Evolutionary conservation across 2,329 filamentous ascomycete species (phyloP).

Genomic region (Alternaria ventricosa): DNA sequence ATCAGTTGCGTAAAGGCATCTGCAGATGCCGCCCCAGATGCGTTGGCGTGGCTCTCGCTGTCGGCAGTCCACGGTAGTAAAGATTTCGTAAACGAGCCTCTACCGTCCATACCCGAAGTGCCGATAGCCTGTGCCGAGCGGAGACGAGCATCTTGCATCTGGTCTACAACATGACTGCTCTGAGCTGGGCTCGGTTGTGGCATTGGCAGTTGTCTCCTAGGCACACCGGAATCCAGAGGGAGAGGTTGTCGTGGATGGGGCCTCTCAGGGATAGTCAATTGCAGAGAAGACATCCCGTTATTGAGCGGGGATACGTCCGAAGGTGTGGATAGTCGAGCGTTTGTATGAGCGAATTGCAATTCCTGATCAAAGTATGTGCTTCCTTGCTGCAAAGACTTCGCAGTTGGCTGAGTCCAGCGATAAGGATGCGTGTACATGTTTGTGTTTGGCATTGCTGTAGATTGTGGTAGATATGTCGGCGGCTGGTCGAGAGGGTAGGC

Average conservation of each 20-base stretch:
- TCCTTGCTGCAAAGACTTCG: slow-evolving; percentile 17
- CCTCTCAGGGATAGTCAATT: slow-evolving; percentile 34
- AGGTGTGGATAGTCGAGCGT: slow-evolving; percentile 7
- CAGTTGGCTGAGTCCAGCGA: slow-evolving; percentile 25
- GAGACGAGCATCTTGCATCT: slow-evolving; percentile 40
- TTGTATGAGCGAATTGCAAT: slow-evolving; percentile 27
- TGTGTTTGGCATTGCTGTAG: slow-evolving; percentile 15
- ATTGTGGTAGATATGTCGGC: slow-evolving; percentile 24
- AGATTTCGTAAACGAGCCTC: slow-evolving; percentile 27
- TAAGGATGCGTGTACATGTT: slow-evolving; percentile 22
- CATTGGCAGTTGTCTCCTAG: slow-evolving; percentile 40
- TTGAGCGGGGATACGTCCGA: slow-evolving; percentile 38
- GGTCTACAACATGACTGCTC: slow-evolving; percentile 34
- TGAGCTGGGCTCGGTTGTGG: slow-evolving; percentile 39
- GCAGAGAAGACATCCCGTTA: slow-evolving; percentile 35
- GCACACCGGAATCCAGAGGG: slow-evolving; percentile 19
- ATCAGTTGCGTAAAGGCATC: slow-evolving; percentile 3
- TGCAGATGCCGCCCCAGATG: slow-evolving; percentile 16
- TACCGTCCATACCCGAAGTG: slow-evolving; percentile 10
- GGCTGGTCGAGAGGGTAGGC: slow-evolving; percentile 33
- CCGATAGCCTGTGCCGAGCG: slow-evolving; percentile 31
- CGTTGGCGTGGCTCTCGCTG: slow-evolving; percentile 12
- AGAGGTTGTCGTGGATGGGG: slow-evolving; percentile 22
- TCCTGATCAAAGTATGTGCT: slow-evolving; percentile 32
- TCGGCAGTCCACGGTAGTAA: slow-evolving; percentile 29